phyloP scores from a whole-genome alignment of 2,329 filamentous ascomycete species.

The Myriangium duriaei region DNA sequence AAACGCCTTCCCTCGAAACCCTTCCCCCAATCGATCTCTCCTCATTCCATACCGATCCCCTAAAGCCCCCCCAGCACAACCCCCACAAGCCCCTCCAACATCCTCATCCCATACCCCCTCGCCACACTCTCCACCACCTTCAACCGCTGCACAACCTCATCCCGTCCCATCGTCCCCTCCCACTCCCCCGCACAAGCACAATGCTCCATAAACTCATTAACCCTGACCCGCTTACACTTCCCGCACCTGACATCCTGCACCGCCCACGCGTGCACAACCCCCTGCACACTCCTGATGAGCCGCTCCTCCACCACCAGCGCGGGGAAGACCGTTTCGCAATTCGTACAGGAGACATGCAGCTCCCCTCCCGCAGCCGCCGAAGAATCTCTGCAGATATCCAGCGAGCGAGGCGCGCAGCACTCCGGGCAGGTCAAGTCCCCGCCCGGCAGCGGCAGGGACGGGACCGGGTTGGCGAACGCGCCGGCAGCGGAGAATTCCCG shows the following conservation, averaged over 20 bases:
- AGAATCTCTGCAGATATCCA: constrained; percentile 78
- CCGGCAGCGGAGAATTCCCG: constrained; percentile 84
- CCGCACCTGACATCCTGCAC: constrained; percentile 84
- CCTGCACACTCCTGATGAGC: constrained; percentile 65
- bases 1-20: too few relatives aligned
- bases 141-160: constrained; percentile 53
- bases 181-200: constrained; percentile 86
- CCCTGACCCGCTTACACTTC: constrained; percentile 51
- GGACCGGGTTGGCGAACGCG: constrained; percentile 75
- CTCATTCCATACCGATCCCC: too few relatives aligned
- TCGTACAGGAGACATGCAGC: constrained; percentile 43
- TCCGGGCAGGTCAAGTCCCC: constrained; percentile 72
- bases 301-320: constrained; percentile 73
- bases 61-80: constrained; percentile 10
- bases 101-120: constrained; percentile 64
- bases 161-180: constrained; percentile 56
- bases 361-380: constrained; percentile 12
- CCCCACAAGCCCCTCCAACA: constrained; percentile 61
- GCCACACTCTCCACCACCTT: constrained; percentile 63
- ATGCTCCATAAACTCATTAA: constrained; percentile 94
- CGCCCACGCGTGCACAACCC: constrained; percentile 64
- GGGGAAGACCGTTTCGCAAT: constrained; percentile 65
- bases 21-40: too few relatives aligned
- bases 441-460: constrained; percentile 50
- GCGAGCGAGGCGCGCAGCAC: constrained; percentile 77